Evolutionary conservation across 441 rosid genomes (phyloP), one percentile per base, ranked within the genome.

Genomic region (Populus hybrid): DNA sequence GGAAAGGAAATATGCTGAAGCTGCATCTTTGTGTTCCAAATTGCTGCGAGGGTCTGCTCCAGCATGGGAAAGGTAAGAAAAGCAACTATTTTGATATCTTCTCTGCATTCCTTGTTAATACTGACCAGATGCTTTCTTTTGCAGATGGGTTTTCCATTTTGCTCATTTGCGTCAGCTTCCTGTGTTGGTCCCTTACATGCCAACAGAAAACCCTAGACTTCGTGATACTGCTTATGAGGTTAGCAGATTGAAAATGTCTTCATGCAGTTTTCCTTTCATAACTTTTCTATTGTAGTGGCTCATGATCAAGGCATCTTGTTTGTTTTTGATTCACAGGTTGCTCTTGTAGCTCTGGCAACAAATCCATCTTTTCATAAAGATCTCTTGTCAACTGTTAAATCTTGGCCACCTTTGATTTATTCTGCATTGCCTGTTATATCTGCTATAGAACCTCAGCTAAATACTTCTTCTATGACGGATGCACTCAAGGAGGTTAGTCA

Each of bases 211-310:
- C 83, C 99, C 99, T 53, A 94, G 87, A 89, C 87, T 97, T 80
- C 94, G 94, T 80, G 99, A 94, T 86, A 93, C 99, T 79, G 97
- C 91, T 79, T 97, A 97, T 82, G 99, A 97, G 99, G 99, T 93
- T 81, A 64, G 86, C 24, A 3, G 71, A 66, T 73, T 36, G 31
- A 77, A 76, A 40, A 68, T 80, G 18, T 33, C 21, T 24, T 28
- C 24, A 40, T 70, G 21, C 35, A 23, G 21, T 50, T 71, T 29
- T 29, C 56, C 64, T 67, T 59, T 10, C 64, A 21, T 70, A 16
- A 50, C 23, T 74, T 77, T 63, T 76, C 72, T 42, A 29, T 4
- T 78, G 63, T 82, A 38, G 64, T 69, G 14, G 42, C 28, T 56
- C 69, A 76, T 66, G 35, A 74, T 75, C 35, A 72, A 74, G 78